Base-by-base conservation (phyloP, 495 filamentous ascomycete species). In the Sordaria brevicollis region DNA sequence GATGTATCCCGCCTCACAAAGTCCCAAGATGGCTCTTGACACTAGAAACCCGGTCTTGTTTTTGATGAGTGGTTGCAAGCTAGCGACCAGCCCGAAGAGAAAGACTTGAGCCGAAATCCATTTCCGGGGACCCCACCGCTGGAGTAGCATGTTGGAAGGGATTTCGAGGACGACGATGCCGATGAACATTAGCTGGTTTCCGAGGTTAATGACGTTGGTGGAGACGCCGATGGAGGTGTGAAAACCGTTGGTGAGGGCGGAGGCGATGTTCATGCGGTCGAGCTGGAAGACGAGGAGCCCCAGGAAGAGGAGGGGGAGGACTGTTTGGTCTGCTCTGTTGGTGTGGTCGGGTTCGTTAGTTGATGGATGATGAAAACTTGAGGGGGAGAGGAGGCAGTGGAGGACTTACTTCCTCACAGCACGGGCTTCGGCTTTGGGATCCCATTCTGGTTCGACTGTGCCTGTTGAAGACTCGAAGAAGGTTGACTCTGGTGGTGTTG, bases 91-190 rank as follows among this genome's bases (percentile, higher is more conserved):
- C 0, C 85, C 85, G 75, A 81, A 86, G 2, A 79, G 80, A 36
- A 87, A 80, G 3, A 86, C 73, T 74, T 87, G 85, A 1, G 70
- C 79, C 0, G 82, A 80, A 1, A 87, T 76, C 85, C 85, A 87
- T n/a, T 76, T 75, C 6, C 80, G 76, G 0, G 85, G 83, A 5
- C 85, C 85, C 38, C 86, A 69, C 71, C 65, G 67, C 34, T 87
- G 83, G 11, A 87, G 74, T 2, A 84, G 76, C 1, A 86, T 81
- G 67, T 87, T 86, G 21, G 78, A 83, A 0, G 84, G 83, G 17
- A 87, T 85, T 66, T 87, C 86, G 0, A 81, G 78, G 29, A 86
- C 69, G 7, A 87, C 84, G 29, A 86, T 86, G 9, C 84, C 83
- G 9, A 81, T 79, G 0, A 82, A 85, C 2, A 87, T 76, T 13